Evolutionary conservation across 2,329 filamentous ascomycete species (phyloP).

Genomic region (Fusarium irregulare): DNA sequence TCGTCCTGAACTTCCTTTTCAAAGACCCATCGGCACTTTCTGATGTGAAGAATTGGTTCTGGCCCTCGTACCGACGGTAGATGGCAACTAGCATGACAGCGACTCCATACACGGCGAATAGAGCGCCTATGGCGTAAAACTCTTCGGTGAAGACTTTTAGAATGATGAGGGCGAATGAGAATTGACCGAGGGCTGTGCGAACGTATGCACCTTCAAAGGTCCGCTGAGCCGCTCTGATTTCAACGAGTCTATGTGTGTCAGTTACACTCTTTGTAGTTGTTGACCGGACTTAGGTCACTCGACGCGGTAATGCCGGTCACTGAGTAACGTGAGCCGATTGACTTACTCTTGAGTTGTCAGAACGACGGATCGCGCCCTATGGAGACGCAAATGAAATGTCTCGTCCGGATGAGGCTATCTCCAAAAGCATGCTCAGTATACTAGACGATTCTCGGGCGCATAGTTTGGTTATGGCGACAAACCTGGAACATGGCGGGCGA

Average conservation of each 20-base stretch:
- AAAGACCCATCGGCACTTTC: conserved; percentile 49
- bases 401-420: conserved; percentile 74
- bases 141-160: conserved; percentile 93
- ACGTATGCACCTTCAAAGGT: conserved; percentile 98
- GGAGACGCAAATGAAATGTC: conserved; percentile 80
- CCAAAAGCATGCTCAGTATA: conserved; percentile 21
- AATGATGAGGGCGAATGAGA: conserved; percentile 93
- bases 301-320: not conserved
- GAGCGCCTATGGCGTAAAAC: conserved; percentile 96
- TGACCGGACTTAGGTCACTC: not conserved
- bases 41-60: conserved; percentile 86
- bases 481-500: conserved; percentile 45
- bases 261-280: not conserved
- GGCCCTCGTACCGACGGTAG: conserved; percentile 90
- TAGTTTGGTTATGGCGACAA: conserved; percentile 15
- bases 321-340: not conserved
- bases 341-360: conserved; percentile 80
- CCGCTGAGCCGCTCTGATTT: conserved; percentile 92
- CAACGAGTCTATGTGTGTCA: conserved; percentile 72
- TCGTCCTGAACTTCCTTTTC: conserved; percentile 70
- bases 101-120: conserved; percentile 92
- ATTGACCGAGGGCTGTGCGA: conserved; percentile 92
- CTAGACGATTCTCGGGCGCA: not conserved
- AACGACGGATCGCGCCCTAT: conserved; percentile 85
- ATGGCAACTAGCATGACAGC: conserved; percentile 85